Base-by-base conservation (phyloP, 176 grass and related monocot genomes). In the Ampelocalamus luodianensis region DNA sequence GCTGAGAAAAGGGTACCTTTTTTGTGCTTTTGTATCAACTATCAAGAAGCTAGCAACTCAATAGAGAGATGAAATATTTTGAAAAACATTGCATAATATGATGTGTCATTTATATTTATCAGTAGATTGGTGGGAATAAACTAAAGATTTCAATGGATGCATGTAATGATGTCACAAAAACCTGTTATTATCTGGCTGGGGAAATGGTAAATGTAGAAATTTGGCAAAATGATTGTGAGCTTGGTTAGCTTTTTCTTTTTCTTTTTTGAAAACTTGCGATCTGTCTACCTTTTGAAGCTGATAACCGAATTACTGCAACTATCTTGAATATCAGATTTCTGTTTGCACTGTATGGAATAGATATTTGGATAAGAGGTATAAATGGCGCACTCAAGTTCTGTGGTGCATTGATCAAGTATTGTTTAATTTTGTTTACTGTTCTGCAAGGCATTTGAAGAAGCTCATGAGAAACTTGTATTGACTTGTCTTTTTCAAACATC, bases 1-100 rank as follows among this genome's bases (percentile, higher is more conserved):
- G 93, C 91, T 79, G 91, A 93, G 60, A 92, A 74, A 89, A 95
- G 95, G 88, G 93, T 98, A 87, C 10, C 74, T 77, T 78, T n/a
- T 73, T 37, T 39, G 10, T 44, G 24, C 54, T 48, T 80, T 74
- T 83, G 4, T 45, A 26, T 40, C 1, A 70, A 5, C 3, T 45
- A 26, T 40, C 1, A 70, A 5, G 36, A 59, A 81, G 51, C 72
- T 84, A 48, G 2, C 55, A 74, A 64, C 17, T 66, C 29, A 62
- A 60, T 20, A 29, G 1, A 65, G 45, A 54, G 17, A 39, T 56
- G 5, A 44, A 66, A 51, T 43, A 17, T 76, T 43, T 56, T 68
- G 13, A 43, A 85, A 54, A 81, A 8, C 26, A 44, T 32, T 39
- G 67, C 5, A 0, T 73, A 72, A 20, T 51, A 68, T 79, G 34